phyloP scores from a whole-genome alignment of 1,284 basidiomycete genomes.

The Puccinia triticina region DNA sequence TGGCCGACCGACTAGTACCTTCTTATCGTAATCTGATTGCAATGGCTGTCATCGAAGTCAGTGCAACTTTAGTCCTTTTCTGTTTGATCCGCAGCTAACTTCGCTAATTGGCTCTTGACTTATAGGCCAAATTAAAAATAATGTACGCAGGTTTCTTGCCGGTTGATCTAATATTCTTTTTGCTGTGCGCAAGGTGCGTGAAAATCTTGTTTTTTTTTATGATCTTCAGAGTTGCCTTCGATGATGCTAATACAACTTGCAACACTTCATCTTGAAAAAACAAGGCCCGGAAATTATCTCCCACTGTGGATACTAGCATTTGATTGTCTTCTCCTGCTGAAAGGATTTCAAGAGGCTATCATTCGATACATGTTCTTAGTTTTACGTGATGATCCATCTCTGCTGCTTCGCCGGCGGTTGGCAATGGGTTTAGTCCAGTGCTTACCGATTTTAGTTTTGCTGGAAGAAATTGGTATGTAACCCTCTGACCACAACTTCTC shows the following conservation, averaged over 20 bases:
- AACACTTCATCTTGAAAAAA: constrained; percentile 23
- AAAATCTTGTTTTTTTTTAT: background rate
- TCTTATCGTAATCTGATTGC: constrained; percentile 91
- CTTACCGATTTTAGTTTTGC: constrained; percentile 79
- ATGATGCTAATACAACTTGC: background rate
- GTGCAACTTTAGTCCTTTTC: too few species aligned
- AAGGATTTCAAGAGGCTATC: constrained; percentile 67
- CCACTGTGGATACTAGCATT: constrained; percentile 90
- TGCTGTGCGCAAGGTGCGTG: constrained; percentile 82
- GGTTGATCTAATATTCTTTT: too few species aligned
- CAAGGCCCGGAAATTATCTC: constrained; percentile 86
- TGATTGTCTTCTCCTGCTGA: constrained; percentile 86
- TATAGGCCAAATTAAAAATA: too few species aligned
- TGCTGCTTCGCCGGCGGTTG: constrained; percentile 79
- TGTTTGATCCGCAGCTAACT: too few species aligned
- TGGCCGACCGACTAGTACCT: constrained; percentile 91
- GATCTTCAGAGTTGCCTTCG: background rate
- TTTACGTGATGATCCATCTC: constrained; percentile 81
- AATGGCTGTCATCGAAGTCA: too few species aligned
- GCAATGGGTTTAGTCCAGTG: constrained; percentile 83
- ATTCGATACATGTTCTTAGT: constrained; percentile 89
- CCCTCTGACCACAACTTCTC: constrained; percentile 64
- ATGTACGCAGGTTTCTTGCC: too few species aligned
- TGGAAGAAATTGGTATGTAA: constrained; percentile 76
- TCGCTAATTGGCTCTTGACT: too few species aligned